Base-by-base conservation (phyloP, 129 eudicot species). In the Lactuca saligna region DNA sequence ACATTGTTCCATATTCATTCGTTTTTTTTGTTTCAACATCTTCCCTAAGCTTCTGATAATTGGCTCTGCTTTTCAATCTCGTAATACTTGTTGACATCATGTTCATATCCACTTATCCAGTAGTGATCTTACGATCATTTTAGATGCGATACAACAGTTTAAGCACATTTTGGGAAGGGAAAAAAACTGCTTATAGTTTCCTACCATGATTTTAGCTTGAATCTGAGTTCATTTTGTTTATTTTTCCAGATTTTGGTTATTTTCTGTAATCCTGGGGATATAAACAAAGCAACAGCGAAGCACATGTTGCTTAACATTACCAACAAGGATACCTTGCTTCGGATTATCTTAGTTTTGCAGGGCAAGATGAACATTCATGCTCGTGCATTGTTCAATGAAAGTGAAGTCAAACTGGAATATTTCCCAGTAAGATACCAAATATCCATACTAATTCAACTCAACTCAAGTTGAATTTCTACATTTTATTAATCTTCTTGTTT, bases 341-440 rank as follows among this genome's bases (percentile, higher is more conserved):
- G 80, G 65, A 66, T 87, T 63, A 87, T 83, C 57, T 15, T 87
- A 17, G 75, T 83, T 37, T 29, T 87, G 77, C 81, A 82, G 66
- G 66, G 61, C 76, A 78, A 81, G 61, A 81, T 87, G 66, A 87
- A 82, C 61, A 77, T 46, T 63, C 78, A 59, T 61, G 94, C 94
- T 60, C 68, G 60, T 33, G 70, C 67, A 61, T 70, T 69, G 46
- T 57, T 76, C 17, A 79, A 75, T 10, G 14, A 32, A 41, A 65
- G 54, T 60, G 39, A 72, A 39, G 66, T 81, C 49, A 83, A 86
- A 81, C 77, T 86, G 71, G 93, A 83, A 76, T 50, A 63, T 59
- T 86, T 86, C 63, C 86, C 66, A 3, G 89, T 86, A 66, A 73
- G 81, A 75, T 54, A 39, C 39, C 56, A 29, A n/a, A 17, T 53